These are phyloP conservation scores for Podospora pseudocomata DNA, from an alignment of 495 filamentous ascomycete species.

Conservation along the genomic window DNA sequence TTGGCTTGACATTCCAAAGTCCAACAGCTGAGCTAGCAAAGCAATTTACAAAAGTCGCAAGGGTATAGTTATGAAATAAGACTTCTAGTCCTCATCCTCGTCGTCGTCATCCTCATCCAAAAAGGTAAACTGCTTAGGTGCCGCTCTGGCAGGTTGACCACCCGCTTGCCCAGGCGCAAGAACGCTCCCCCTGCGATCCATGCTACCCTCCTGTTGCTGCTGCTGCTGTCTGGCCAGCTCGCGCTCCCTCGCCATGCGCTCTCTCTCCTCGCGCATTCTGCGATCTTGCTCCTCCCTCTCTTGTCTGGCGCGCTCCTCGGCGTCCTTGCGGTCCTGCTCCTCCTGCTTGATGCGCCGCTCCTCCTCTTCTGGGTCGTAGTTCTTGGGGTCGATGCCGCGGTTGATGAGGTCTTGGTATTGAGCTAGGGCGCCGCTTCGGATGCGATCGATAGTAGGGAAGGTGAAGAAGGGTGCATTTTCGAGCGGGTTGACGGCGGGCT, in stretches of 20 bases:
- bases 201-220: slow-evolving; percentile 30
- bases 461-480: slow-evolving; percentile 54
- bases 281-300: slow-evolving; percentile 39
- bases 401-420: slow-evolving; percentile 55
- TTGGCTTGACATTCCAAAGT: too few species aligned
- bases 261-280: slow-evolving; percentile 35
- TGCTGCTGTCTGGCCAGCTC: slow-evolving; percentile 45
- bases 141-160: background rate
- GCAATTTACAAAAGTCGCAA: background rate
- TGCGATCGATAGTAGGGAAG: slow-evolving; percentile 63
- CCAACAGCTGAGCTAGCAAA: too few species aligned
- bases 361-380: slow-evolving; percentile 52
- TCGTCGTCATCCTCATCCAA: slow-evolving; percentile 51
- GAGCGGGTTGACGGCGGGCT: slow-evolving; percentile 50
- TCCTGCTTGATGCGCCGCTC: slow-evolving; percentile 41
- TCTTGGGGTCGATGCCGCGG: slow-evolving; percentile 52
- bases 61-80: background rate
- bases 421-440: slow-evolving; percentile 60
- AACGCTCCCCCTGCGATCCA: slow-evolving; percentile 10
- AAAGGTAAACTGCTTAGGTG: slow-evolving; percentile 53
- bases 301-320: slow-evolving; percentile 42
- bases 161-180: slow-evolving; percentile 7
- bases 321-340: slow-evolving; percentile 35
- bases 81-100: slow-evolving; percentile 42
- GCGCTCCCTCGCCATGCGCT: slow-evolving; percentile 32